Evolutionary conservation across 2,329 filamentous ascomycete species (phyloP).

Genomic region (Penicillium sp.): DNA sequence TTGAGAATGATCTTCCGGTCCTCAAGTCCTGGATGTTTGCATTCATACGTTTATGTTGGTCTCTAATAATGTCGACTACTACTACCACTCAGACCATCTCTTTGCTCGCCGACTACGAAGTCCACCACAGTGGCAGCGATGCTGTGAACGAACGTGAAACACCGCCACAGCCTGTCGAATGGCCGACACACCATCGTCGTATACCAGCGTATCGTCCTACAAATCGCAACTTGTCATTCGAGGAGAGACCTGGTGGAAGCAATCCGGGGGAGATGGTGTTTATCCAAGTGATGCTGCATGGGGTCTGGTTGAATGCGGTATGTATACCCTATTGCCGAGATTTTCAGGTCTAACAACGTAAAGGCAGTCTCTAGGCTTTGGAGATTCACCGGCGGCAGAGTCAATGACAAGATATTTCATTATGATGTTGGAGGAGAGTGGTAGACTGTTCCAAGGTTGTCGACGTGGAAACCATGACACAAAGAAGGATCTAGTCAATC

Average conservation of each 20-base stretch:
- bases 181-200: slow-evolving; percentile 51
- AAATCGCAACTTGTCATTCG: slow-evolving; percentile 46
- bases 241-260: slow-evolving; percentile 46
- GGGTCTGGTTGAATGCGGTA: slow-evolving; percentile 46
- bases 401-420: slow-evolving; percentile 52
- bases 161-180: slow-evolving; percentile 31
- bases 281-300: slow-evolving; percentile 54
- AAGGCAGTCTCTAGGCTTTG: slow-evolving; percentile 47
- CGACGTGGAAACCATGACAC: neutral
- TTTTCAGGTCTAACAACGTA: slow-evolving; percentile 22
- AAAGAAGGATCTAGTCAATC: neutral
- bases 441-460: slow-evolving; percentile 21
- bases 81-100: slow-evolving; percentile 19
- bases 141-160: neutral
- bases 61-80: slow-evolving; percentile 24
- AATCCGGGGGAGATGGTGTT: slow-evolving; percentile 50
- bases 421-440: slow-evolving; percentile 59
- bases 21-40: neutral
- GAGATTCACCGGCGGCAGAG: slow-evolving; percentile 51
- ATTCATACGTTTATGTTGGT: slow-evolving; percentile 5
- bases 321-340: neutral
- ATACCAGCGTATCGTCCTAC: slow-evolving; percentile 52
- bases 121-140: slow-evolving; percentile 25
- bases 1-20: neutral
- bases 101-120: slow-evolving; percentile 30